phyloP scores from a whole-genome alignment of 1,284 basidiomycete genomes.

The Cutaneotrichosporon sp. region DNA sequence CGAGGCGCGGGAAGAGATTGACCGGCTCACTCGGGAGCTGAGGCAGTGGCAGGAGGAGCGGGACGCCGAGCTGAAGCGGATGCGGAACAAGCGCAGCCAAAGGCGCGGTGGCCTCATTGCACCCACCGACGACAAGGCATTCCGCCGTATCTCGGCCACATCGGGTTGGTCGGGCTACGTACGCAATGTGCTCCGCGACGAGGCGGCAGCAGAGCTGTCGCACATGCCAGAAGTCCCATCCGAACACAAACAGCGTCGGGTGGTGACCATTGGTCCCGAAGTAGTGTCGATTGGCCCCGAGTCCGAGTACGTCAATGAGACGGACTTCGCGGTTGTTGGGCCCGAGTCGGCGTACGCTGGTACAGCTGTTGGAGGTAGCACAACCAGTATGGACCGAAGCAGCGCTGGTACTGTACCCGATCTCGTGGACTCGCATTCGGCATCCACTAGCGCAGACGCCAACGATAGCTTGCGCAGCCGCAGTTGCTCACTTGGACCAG shows the following conservation, averaged over 20 bases:
- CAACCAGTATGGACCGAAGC: too few relatives aligned
- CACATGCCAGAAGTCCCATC: background rate
- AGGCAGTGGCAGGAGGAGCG: conserved; percentile 3
- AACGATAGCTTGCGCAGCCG: background rate
- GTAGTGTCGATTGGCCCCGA: background rate
- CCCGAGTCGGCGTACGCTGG: too few relatives aligned
- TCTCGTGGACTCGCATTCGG: background rate
- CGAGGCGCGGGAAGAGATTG: conserved; percentile 5
- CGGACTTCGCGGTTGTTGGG: too few relatives aligned
- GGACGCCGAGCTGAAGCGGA: conserved; percentile 6
- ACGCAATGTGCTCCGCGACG: background rate
- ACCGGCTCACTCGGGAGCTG: background rate
- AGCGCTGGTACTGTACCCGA: background rate
- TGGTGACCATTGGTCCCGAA: background rate
- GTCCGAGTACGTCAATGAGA: background rate
- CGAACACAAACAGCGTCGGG: background rate
- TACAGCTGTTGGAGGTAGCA: too few relatives aligned
- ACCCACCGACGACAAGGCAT: background rate
- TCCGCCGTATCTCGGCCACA: background rate
- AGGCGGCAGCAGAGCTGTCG: background rate
- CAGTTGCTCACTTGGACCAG: background rate
- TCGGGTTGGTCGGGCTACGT: conserved; percentile 6
- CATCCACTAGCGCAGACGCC: background rate
- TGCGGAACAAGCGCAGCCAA: conserved; percentile 1
- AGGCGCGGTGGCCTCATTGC: background rate